Percentiles rank a stretch among this genome's conserved stretches.
Conservation (phyloP, 1,284 basidiomycete genomes). For the Rhodotorula sp. region DNA sequence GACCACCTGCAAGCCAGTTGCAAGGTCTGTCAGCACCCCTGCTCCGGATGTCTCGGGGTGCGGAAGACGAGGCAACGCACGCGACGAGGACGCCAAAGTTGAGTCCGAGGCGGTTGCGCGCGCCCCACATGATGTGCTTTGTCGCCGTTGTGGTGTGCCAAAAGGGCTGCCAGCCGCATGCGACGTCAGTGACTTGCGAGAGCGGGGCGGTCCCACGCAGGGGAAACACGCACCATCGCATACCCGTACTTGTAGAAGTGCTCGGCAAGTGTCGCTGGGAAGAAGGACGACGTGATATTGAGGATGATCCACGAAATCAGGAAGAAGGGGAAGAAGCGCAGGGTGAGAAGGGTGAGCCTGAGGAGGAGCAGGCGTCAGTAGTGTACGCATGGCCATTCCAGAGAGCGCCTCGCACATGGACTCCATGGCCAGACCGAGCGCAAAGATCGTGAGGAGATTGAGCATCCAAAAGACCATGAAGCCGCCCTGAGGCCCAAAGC, state of each 20-base stretch:
- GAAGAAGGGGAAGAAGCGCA: conserved; percentile 49
- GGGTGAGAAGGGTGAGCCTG: conserved; percentile 27
- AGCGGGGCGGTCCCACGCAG: not conserved
- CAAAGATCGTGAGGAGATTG: conserved; percentile 47
- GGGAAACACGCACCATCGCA: conserved; percentile 8
- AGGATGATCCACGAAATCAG: conserved; percentile 41
- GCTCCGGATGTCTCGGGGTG: too few species aligned
- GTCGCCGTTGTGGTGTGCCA: conserved; percentile 46
- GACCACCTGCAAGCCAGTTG: conserved; percentile 9
- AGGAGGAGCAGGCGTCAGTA: not conserved
- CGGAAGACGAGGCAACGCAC: not conserved
- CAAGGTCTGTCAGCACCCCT: too few species aligned
- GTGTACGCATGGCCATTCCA: too few species aligned
- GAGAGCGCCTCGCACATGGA: conserved; percentile 29
- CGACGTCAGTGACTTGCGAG: not conserved
- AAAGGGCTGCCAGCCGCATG: conserved; percentile 46
- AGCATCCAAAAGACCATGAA: conserved; percentile 48
- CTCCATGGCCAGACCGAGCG: conserved; percentile 49
- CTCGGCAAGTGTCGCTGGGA: conserved; percentile 47
- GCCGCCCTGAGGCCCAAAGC: conserved; percentile 25
- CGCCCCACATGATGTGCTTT: conserved; percentile 49
- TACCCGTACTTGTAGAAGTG: conserved; percentile 44
- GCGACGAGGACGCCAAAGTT: conserved; percentile 46
- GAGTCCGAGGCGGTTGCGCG: conserved; percentile 44
- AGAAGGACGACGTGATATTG: conserved; percentile 47